Evolutionary conservation across 495 filamentous ascomycete genomes (phyloP), one percentile per base, ranked within the genome.

Genomic region (Talaromyces proteolyticus): DNA sequence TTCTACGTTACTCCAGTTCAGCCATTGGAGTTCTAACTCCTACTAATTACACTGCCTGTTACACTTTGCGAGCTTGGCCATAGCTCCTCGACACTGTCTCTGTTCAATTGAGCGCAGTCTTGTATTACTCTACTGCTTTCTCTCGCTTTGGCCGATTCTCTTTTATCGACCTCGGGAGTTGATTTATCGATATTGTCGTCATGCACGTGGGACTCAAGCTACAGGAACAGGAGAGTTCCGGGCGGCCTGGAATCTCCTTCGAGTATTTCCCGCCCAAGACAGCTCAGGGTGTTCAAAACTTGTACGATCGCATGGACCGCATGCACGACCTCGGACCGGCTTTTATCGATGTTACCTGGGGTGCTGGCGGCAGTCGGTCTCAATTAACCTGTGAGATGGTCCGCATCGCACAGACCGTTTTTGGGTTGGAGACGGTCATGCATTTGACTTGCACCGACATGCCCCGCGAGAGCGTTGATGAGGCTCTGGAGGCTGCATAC

Each of bases 191-290:
- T 20, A 2, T 41, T 10, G 44, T 46, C 25, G n/a, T 24, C 11
- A 87, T 87, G 83, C 94, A 97, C 75, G 91, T 99, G 77, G 86
- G 80, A 49, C 86, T 94, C 53, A 96, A 96, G 78, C 76, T 99
- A 55, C 79, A 86, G 53, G 88, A 92, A 59, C 86, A 89, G 72
- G 77, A 89, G 59, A 73, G 75, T 53, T 78, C 85, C 52, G 80
- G 81, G 62, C 79, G 82, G 55, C 85, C 91, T 42, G 89, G 87
- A 48, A 95, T 96, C 78, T 97, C 94, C 23, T 99, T 99, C 67
- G 94, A 99, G 71, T 99, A 95, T 77, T 99, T 97, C 70, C 92
- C 94, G 41, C 94, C 94, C n/a, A 99, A 99, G 73, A 99, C 94
- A 1, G 92, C 93, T 1, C 65, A 85, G 77, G 94, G 94, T 79